Evolutionary conservation across 2,329 filamentous ascomycete species (phyloP), one percentile per base, ranked within the genome.

Genomic region (Metarhizium album): DNA sequence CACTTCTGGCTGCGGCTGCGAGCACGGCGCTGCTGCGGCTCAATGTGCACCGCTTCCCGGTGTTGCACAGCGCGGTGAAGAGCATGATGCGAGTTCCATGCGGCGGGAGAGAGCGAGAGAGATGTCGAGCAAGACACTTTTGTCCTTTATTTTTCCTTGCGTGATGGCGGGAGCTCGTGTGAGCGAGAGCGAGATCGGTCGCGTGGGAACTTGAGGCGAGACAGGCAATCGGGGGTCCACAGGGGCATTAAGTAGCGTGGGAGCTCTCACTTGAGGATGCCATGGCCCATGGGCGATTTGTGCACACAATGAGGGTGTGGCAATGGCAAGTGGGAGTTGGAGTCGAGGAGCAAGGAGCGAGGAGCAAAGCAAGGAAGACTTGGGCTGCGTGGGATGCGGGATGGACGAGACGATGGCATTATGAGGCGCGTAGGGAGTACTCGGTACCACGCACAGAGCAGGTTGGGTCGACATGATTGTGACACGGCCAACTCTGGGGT

Each of bases 21-120:
- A 49, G 47, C 37, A 55, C 50, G 45, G 54, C 50, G 47, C 47
- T 43, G 46, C 56, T 43, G 46, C 56, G 52, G 46, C 48, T 64
- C 59, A 67, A 53, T 64, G 61, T 62, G 62, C 66, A 68, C 65
- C 64, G 63, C 59, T 52, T 68, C 62, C 70, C 67, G 67, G 67
- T 67, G 67, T 67, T 65, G 62, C 70, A 71, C 69, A 73, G 69
- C 63, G 67, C 69, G 65, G 66, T 63, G 64, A 67, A 67, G 61
- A 67, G 64, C 73, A 75, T 75, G 61, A 64, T 67, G 59, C 58
- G 60, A 59, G 56, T 62, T 63, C 64, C 68, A 70, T 70, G 61
- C 66, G 61, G 58, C 57, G 38, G 24, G 3, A 33, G 22, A 2
- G n/a, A 62, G 58, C 57, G 38, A 29, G 3, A 33, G 22, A 2